Conservation (phyloP, 768 basidiomycete genomes). For the Termitomyces sp. region DNA sequence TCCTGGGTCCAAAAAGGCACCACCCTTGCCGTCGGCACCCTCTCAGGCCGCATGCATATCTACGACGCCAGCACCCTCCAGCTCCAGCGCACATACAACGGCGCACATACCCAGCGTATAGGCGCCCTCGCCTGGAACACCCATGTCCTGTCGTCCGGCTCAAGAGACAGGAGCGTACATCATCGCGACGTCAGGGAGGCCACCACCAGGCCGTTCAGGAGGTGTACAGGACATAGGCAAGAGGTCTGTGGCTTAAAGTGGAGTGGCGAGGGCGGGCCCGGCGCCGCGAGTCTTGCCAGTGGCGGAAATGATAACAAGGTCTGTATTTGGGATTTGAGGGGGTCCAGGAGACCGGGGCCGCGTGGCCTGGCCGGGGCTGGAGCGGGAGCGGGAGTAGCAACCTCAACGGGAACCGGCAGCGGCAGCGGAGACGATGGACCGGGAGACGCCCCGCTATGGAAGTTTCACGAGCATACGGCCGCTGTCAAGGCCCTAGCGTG, state of each 20-base stretch:
- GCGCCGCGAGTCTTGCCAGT: slow-evolving; percentile 66
- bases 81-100: slow-evolving; percentile 73
- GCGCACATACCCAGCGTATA: slow-evolving; percentile 84
- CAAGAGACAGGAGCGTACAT: slow-evolving; percentile 84
- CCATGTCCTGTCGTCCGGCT: slow-evolving; percentile 83
- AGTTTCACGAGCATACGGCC: slow-evolving; percentile 94
- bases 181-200: slow-evolving; percentile 89
- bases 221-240: slow-evolving; percentile 74
- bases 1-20: slow-evolving; percentile 94
- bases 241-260: slow-evolving; percentile 96
- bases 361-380: neutral
- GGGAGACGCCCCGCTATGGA: slow-evolving; percentile 74
- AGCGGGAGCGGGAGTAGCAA: slow-evolving; percentile 9
- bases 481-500: slow-evolving; percentile 98
- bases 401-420: neutral
- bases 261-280: slow-evolving; percentile 40
- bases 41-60: slow-evolving; percentile 85
- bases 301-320: slow-evolving; percentile 99
- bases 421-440: slow-evolving; percentile 20
- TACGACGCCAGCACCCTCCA: slow-evolving; percentile 83
- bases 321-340: slow-evolving; percentile 91
- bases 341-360: slow-evolving; percentile 23
- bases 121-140: slow-evolving; percentile 95
- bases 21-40: slow-evolving; percentile 88
- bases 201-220: slow-evolving; percentile 57